Conservation (phyloP, 1,139 yeast genomes). For the Yamadazyma triangularis region DNA sequence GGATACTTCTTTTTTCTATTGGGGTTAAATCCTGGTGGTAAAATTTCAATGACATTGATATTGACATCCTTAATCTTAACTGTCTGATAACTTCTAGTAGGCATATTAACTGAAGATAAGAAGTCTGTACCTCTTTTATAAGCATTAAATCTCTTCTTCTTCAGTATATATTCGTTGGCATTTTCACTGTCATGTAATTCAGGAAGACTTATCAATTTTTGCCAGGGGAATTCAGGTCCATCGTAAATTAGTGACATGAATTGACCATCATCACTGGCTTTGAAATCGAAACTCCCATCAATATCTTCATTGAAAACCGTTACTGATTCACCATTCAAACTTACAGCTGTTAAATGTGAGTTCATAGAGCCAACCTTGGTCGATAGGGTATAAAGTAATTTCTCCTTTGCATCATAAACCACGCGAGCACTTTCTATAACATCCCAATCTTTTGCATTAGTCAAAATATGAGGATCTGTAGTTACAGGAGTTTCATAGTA, state of each 20-base stretch:
- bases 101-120: conserved; percentile 35
- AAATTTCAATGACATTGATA: conserved; percentile 69
- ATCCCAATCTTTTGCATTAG: conserved; percentile 63
- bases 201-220: conserved; percentile 47
- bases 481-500: conserved; percentile 51
- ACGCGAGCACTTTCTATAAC: conserved; percentile 52
- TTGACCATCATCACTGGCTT: conserved; percentile 53
- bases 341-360: conserved; percentile 25
- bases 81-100: conserved; percentile 48
- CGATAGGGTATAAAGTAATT: conserved; percentile 58
- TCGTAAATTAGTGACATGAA: conserved; percentile 48
- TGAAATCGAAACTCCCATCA: conserved; percentile 28
- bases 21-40: conserved; percentile 67
- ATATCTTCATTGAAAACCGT: conserved; percentile 18
- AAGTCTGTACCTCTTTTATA: conserved; percentile 3
- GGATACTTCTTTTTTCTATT: conserved; percentile 54
- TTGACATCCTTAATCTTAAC: conserved; percentile 43
- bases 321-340: conserved; percentile 13
- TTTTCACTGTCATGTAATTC: conserved; percentile 22
- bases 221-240: conserved; percentile 70
- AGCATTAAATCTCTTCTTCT: background rate
- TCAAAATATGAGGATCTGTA: conserved; percentile 37
- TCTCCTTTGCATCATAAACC: conserved; percentile 48
- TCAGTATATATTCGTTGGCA: conserved; percentile 4
- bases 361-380: conserved; percentile 41